These are phyloP conservation scores for Brassica hybrid DNA, from an alignment of 441 rosid species.

Conservation along the genomic window DNA sequence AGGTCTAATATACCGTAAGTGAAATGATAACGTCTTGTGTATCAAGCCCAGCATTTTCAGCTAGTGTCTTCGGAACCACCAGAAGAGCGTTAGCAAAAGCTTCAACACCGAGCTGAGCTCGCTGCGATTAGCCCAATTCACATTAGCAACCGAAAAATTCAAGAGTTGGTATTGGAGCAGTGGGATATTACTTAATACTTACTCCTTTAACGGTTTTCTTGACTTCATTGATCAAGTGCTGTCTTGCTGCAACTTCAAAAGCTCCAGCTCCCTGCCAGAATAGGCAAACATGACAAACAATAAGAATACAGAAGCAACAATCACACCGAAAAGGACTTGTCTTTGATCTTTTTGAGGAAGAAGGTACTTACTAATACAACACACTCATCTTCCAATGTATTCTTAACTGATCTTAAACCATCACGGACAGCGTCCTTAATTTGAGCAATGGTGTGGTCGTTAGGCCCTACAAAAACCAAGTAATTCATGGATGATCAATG, in stretches of 20 bases:
- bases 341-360: constrained; percentile 3
- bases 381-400: constrained; percentile 92
- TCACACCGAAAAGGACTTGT: constrained; percentile 52
- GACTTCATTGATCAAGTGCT: constrained; percentile 75
- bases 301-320: constrained; percentile 27
- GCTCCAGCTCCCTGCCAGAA: constrained; percentile 93
- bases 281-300: constrained; percentile 9
- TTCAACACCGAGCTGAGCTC: constrained; percentile 96
- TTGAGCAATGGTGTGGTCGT: constrained; percentile 97
- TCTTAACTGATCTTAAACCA: constrained; percentile 93
- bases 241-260: constrained; percentile 95
- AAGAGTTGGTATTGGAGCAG: constrained; percentile 9
- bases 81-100: constrained; percentile 75
- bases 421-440: constrained; percentile 96
- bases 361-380: constrained; percentile 72
- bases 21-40: constrained; percentile 91
- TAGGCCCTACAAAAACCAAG: constrained; percentile 64
- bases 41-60: constrained; percentile 96
- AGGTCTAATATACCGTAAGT: constrained; percentile 60
- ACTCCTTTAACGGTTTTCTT: constrained; percentile 97
- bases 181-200: constrained; percentile 29
- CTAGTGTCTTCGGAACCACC: constrained; percentile 85
- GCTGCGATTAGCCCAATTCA: constrained; percentile 51
- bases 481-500: constrained; percentile 2
- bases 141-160: constrained; percentile 4